Conservation (phyloP, 73 alveolate species). For the Paramecium primaurelia region DNA sequence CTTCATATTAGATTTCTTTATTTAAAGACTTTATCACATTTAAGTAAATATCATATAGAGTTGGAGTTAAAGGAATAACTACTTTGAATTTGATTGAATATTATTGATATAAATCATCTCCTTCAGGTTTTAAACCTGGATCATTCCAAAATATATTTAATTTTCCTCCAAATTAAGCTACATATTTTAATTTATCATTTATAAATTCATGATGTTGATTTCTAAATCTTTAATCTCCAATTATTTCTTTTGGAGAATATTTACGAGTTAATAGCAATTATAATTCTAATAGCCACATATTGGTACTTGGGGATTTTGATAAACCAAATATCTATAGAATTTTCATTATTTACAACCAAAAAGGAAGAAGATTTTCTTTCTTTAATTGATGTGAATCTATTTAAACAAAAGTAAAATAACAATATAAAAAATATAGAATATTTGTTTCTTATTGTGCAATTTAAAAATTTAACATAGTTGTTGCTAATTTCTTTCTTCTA, state of each 20-base stretch:
- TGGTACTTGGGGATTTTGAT: slow-evolving; percentile 54
- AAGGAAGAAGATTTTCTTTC: slow-evolving; percentile 25
- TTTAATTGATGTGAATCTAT: slow-evolving; percentile 40
- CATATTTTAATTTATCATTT: slow-evolving; percentile 48
- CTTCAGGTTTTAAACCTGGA: slow-evolving; percentile 32
- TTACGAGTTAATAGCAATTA: slow-evolving; percentile 40
- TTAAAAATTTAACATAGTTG: slow-evolving; percentile 38
- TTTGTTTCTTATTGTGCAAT: slow-evolving; percentile 33
- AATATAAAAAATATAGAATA: slow-evolving; percentile 41
- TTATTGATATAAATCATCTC: not conserved
- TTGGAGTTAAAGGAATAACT: slow-evolving; percentile 48
- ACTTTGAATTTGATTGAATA: not conserved
- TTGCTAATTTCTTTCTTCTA: slow-evolving; percentile 42
- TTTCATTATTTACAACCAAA: slow-evolving; percentile 52
- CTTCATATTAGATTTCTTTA: not conserved
- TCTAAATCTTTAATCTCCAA: slow-evolving; percentile 44
- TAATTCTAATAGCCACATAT: slow-evolving; percentile 50
- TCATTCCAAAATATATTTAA: slow-evolving; percentile 38
- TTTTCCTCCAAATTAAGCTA: slow-evolving; percentile 39
- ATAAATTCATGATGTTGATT: slow-evolving; percentile 55
- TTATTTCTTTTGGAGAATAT: slow-evolving; percentile 59
- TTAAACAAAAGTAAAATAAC: slow-evolving; percentile 34
- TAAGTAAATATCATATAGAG: slow-evolving; percentile 39
- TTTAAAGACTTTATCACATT: slow-evolving; percentile 2
- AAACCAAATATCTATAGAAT: not conserved